Evolutionary conservation across 208 protist species (phyloP).

Genomic region (Spongospora subterranea): DNA sequence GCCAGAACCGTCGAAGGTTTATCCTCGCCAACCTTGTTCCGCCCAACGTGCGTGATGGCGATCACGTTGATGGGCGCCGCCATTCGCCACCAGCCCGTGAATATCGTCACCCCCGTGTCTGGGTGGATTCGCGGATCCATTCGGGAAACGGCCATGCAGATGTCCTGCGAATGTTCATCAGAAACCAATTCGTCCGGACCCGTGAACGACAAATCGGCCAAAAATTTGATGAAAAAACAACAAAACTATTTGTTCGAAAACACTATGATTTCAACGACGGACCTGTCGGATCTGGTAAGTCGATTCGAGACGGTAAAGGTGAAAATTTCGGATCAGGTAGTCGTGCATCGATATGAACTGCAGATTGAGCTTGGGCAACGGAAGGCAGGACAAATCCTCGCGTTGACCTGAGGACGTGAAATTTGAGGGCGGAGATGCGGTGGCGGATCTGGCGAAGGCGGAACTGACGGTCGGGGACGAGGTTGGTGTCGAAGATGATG

Average conservation of each 20-base stretch:
- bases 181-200: not conserved
- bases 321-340: slow-evolving; percentile 86
- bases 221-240: slow-evolving; percentile 12
- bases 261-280: slow-evolving; percentile 77
- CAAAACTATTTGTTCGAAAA: slow-evolving; percentile 46
- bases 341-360: slow-evolving; percentile 87
- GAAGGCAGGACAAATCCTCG: too few species aligned
- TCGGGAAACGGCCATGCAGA: slow-evolving; percentile 57
- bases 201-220: not conserved
- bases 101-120: slow-evolving; percentile 65
- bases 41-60: slow-evolving; percentile 69
- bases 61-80: slow-evolving; percentile 74
- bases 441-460: not conserved
- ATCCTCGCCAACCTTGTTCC: slow-evolving; percentile 77
- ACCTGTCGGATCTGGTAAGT: slow-evolving; percentile 80
- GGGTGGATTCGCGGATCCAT: slow-evolving; percentile 60
- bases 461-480: slow-evolving; percentile 66
- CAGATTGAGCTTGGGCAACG: slow-evolving; percentile 86
- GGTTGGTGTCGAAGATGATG: slow-evolving; percentile 74
- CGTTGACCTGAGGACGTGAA: slow-evolving; percentile 56
- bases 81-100: slow-evolving; percentile 78
- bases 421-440: slow-evolving; percentile 65
- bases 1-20: slow-evolving; percentile 76
- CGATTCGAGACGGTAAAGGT: slow-evolving; percentile 82
- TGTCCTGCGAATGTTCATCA: too few species aligned